Base-by-base conservation (phyloP, 345 rosid genomes). In the Eucalyptus melliodora region DNA sequence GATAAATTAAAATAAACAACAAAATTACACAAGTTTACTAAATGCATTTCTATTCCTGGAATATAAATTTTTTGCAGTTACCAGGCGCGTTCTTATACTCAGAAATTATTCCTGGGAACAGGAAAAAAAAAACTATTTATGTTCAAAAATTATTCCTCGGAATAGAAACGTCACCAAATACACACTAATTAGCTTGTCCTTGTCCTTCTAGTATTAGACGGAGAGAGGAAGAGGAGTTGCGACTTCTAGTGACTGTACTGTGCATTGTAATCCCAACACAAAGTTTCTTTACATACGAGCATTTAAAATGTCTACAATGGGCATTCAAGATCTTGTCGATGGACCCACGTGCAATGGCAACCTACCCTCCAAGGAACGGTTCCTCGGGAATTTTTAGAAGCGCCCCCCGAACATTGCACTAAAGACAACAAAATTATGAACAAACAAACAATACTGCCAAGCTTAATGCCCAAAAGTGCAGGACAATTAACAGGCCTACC, bases 91-190 rank as follows among this genome's bases (percentile, higher is more conserved):
- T 49, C 16, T 49, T 49, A 49, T 49, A 49, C 50, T 49, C 16
- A 5, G 16, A 49, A 49, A 49, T 49, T 49, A 1, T 49, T 49
- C 15, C 1, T 2, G 1, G 6, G 50, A 49, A 49, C 0, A 13
- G 6, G 6, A 49, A 49, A 4, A 49, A 49, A 49, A 49, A 49
- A 13, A 49, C 16, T 49, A 49, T 49, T 49, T 14, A 5, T 49
- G 16, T 49, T 49, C 50, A 49, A 49, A 12, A 49, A 49, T 49
- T 49, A 2, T 49, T 49, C 0, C 16, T 49, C 6, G 0, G 2
- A 49, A 49, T 3, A 14, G 1, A 49, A 49, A 49, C 6, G 5
- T 49, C 1, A 49, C 2, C 6, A 49, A 49, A 49, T 4, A 5
- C 2, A 15, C 50, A 49, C 51, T 50, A 50, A 50, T 50, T 50